Percentiles rank a stretch among this genome's conserved stretches.
These are phyloP conservation scores for Striga hermonthica DNA, from an alignment of 305 asterid genomes.

Conservation along the genomic window DNA sequence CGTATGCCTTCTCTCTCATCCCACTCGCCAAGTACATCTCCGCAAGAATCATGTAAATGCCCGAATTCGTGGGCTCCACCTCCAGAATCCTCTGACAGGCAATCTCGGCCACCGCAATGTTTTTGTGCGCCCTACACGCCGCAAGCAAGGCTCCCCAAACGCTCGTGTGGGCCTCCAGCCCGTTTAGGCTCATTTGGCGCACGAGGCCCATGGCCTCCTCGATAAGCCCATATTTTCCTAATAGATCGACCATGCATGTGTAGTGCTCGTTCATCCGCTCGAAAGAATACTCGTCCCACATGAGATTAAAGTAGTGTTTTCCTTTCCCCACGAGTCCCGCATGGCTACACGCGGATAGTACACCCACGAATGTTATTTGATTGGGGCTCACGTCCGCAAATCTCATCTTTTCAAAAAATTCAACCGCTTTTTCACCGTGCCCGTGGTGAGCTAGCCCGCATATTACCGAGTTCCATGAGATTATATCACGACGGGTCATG, in stretches of 20 bases:
- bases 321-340: slow-evolving; percentile 63
- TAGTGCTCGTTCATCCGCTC: slow-evolving; percentile 53
- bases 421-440: slow-evolving; percentile 46
- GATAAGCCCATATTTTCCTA: slow-evolving; percentile 62
- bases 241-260: slow-evolving; percentile 61
- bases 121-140: slow-evolving; percentile 67
- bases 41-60: slow-evolving; percentile 59
- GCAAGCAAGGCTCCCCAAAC: slow-evolving; percentile 85
- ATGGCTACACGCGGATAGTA: slow-evolving; percentile 68
- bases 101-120: slow-evolving; percentile 50
- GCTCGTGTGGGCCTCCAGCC: slow-evolving; percentile 45
- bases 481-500: slow-evolving; percentile 42
- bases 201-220: slow-evolving; percentile 50
- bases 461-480: slow-evolving; percentile 65
- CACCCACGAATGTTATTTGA: slow-evolving; percentile 57
- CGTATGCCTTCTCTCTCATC: slow-evolving; percentile 55
- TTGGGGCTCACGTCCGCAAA: slow-evolving; percentile 43
- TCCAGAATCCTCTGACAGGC: slow-evolving; percentile 58
- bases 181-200: slow-evolving; percentile 38
- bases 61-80: slow-evolving; percentile 53
- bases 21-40: slow-evolving; percentile 56
- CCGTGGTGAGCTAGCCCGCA: slow-evolving; percentile 71
- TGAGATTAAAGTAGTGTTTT: slow-evolving; percentile 42
- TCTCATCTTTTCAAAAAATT: slow-evolving; percentile 52
- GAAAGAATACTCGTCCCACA: slow-evolving; percentile 48